phyloP scores from a whole-genome alignment of 805 yeast genomes.

The Nakazawaea ernobii region DNA sequence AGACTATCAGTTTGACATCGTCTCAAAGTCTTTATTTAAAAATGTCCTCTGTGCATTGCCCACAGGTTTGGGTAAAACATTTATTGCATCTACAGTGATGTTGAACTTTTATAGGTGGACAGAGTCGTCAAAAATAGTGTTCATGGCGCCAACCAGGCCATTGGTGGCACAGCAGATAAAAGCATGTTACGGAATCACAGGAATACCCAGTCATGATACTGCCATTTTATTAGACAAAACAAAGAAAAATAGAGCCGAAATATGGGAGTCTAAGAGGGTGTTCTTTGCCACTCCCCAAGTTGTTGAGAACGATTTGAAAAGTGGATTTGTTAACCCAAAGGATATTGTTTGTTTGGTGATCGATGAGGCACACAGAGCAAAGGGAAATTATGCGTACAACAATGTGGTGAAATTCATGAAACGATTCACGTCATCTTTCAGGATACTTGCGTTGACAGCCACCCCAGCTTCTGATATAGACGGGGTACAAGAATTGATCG shows the following conservation, averaged over 20 bases:
- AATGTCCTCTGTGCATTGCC: constrained; percentile 89
- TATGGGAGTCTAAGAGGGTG: constrained; percentile 76
- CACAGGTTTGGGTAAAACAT: constrained; percentile 96
- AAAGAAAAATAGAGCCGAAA: constrained; percentile 53
- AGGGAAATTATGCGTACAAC: constrained; percentile 84
- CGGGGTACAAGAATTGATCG: constrained; percentile 80
- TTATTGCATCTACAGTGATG: constrained; percentile 93
- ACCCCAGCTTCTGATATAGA: constrained; percentile 90
- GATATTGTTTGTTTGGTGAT: constrained; percentile 70
- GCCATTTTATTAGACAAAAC: constrained; percentile 65
- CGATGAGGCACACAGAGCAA: constrained; percentile 95
- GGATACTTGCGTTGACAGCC: constrained; percentile 87
- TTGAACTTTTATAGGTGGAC: constrained; percentile 88
- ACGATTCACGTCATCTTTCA: constrained; percentile 57
- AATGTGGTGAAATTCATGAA: constrained; percentile 68
- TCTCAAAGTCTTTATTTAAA: constrained; percentile 60
- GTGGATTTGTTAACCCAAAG: constrained; percentile 74
- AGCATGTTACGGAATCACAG: constrained; percentile 85
- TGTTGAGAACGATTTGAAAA: constrained; percentile 79
- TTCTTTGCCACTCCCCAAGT: constrained; percentile 96
- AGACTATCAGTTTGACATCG: constrained; percentile 84
- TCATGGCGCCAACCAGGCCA: constrained; percentile 97
- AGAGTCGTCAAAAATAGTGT: constrained; percentile 67
- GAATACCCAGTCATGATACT: constrained; percentile 69
- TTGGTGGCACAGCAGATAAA: constrained; percentile 93